Base-by-base conservation (phyloP, 139 green algal genomes). In the Ettlia oleoabundans region DNA sequence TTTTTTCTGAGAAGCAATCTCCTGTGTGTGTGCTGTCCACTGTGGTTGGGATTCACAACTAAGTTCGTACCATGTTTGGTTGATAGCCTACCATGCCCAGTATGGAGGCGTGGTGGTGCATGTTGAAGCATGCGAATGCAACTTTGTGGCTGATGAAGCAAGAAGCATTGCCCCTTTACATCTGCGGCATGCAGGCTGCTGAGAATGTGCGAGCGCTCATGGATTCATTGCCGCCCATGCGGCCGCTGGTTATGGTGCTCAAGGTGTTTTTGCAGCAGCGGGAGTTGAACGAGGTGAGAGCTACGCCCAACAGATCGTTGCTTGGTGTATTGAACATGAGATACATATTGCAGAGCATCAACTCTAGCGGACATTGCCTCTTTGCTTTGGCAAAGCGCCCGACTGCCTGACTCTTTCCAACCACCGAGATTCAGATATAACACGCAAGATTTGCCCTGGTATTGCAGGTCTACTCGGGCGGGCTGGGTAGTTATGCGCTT, bases 211-310 rank as follows among this genome's bases (percentile, higher is more conserved):
- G 76, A 8, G 77, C 87, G 66, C 84, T 96, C 52, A 92, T 97
- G 74, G 30, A 86, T 18, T 35, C 71, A 10, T 90, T 96, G 82
- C 94, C 95, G 28, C 90, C 92, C 55, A 92, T 98, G 88, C 86
- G 88, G 4, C 95, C 94, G 3, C 88, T 99, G 62, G 89, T 93
- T 53, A 89, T 95, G 37, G 82, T 95, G 40, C 90, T 98, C 40
- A 98, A 98, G 84, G 81, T 94, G 28, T 98, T 98, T 85, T 84
- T 99, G 71, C 94, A 97, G 80, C 96, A 99, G 90, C 86, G 96
- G 0, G 93, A 96, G 43, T 88, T 99, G 24, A 98, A 98, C 71
- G 96, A 99, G 90, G 92, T 87, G 41, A 22, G 63, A 21, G 38
- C 33, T 21, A 26, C 6, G 7, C 10, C 15, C 19, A 33, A 9